Evolutionary conservation across 768 basidiomycete species (phyloP).

Genomic region (Lactarius trivialis): DNA sequence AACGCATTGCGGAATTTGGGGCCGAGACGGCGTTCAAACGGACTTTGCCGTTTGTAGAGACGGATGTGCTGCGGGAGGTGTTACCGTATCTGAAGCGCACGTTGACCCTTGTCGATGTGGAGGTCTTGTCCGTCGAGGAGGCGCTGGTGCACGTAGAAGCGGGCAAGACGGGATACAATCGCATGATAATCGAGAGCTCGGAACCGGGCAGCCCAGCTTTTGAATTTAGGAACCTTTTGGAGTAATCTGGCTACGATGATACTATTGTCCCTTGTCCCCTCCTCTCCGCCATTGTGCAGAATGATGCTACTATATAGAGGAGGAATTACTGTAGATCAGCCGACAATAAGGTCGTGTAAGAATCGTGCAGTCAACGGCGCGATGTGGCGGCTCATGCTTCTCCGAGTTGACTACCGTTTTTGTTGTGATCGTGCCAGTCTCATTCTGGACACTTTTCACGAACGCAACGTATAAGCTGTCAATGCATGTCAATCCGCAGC

Average conservation of each 20-base stretch:
- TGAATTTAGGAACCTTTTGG: slow-evolving; percentile 70
- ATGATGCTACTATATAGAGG: neutral
- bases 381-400: too few species aligned
- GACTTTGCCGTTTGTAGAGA: slow-evolving; percentile 76
- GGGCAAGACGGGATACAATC: slow-evolving; percentile 49
- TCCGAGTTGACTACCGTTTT: too few species aligned
- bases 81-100: slow-evolving; percentile 77
- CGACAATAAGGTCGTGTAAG: too few species aligned
- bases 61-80: slow-evolving; percentile 60
- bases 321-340: too few species aligned
- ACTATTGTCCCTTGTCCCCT: neutral
- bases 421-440: too few species aligned
- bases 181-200: slow-evolving; percentile 69
- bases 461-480: neutral
- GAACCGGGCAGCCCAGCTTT: slow-evolving; percentile 86
- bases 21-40: slow-evolving; percentile 76
- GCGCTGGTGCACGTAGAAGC: slow-evolving; percentile 45
- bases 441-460: too few species aligned
- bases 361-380: too few species aligned
- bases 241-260: neutral
- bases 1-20: slow-evolving; percentile 74
- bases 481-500: too few species aligned
- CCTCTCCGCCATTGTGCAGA: neutral
- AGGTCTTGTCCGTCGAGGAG: slow-evolving; percentile 64
- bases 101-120: slow-evolving; percentile 61